These are phyloP conservation scores for Botrytis paeoniae DNA, from an alignment of 2,329 filamentous ascomycete genomes.

Conservation along the genomic window DNA sequence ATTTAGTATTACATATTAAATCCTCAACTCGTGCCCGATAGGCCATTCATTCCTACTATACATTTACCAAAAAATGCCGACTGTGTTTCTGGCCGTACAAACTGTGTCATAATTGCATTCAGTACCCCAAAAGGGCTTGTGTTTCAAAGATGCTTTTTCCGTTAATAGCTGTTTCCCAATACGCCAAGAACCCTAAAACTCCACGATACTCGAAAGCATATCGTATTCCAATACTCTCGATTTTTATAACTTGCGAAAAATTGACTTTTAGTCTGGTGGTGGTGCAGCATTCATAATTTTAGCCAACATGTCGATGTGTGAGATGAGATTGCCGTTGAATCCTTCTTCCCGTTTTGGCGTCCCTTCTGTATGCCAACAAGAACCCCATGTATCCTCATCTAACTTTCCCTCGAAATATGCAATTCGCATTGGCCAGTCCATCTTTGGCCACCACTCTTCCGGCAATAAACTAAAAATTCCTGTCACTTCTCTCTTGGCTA, in stretches of 20 bases:
- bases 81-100: background rate
- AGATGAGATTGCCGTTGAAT: constrained; percentile 21
- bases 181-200: background rate
- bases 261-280: constrained; percentile 28
- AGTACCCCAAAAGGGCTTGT: background rate
- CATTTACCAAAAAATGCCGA: background rate
- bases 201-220: background rate
- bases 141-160: background rate
- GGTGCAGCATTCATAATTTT: constrained; percentile 29
- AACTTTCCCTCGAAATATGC: constrained; percentile 34
- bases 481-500: constrained; percentile 62
- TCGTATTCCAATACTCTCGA: background rate
- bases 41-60: background rate
- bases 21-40: background rate
- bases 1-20: constrained; percentile 7
- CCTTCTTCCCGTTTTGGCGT: constrained; percentile 24
- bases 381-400: constrained; percentile 35
- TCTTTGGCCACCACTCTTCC: constrained; percentile 35
- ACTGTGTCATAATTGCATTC: background rate
- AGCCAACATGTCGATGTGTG: constrained; percentile 34
- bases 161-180: background rate
- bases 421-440: constrained; percentile 37
- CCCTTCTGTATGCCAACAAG: constrained; percentile 17
- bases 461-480: constrained; percentile 42
- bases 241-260: background rate